These are phyloP conservation scores for Candida insectorum DNA, from an alignment of 805 yeast genomes.

Conservation along the genomic window DNA sequence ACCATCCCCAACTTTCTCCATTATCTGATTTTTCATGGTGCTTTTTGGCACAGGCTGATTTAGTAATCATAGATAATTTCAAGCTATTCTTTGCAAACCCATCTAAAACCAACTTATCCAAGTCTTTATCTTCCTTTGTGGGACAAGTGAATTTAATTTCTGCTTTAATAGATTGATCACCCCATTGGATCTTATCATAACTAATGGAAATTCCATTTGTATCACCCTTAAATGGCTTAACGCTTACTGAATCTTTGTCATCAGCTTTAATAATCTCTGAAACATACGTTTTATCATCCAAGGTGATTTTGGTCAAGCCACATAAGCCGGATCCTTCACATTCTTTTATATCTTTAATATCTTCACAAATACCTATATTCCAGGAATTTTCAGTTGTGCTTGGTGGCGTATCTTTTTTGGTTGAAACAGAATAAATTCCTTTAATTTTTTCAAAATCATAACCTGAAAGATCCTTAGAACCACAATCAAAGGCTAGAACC, in stretches of 20 bases:
- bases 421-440: constrained; percentile 45
- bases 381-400: constrained; percentile 59
- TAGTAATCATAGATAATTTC: constrained; percentile 26
- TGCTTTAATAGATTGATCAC: constrained; percentile 50
- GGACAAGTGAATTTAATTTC: constrained; percentile 48
- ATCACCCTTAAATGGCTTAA: constrained; percentile 21
- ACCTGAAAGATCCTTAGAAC: constrained; percentile 28
- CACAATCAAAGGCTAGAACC: constrained; percentile 25
- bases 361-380: constrained; percentile 70
- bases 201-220: constrained; percentile 4
- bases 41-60: constrained; percentile 36
- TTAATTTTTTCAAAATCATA: constrained; percentile 46
- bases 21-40: constrained; percentile 9
- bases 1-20: constrained; percentile 71
- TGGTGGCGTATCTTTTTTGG: constrained; percentile 71
- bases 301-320: constrained; percentile 57
- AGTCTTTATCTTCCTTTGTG: constrained; percentile 14
- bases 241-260: constrained; percentile 29
- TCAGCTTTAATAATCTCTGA: constrained; percentile 64
- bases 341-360: constrained; percentile 37
- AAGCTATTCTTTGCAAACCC: constrained; percentile 37
- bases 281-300: constrained; percentile 47
- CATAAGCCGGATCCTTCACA: constrained; percentile 78
- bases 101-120: constrained; percentile 14
- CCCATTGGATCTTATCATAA: constrained; percentile 51